Evolutionary conservation across 805 yeast species (phyloP).

Genomic region (Nakazawaea wyomingensis): DNA sequence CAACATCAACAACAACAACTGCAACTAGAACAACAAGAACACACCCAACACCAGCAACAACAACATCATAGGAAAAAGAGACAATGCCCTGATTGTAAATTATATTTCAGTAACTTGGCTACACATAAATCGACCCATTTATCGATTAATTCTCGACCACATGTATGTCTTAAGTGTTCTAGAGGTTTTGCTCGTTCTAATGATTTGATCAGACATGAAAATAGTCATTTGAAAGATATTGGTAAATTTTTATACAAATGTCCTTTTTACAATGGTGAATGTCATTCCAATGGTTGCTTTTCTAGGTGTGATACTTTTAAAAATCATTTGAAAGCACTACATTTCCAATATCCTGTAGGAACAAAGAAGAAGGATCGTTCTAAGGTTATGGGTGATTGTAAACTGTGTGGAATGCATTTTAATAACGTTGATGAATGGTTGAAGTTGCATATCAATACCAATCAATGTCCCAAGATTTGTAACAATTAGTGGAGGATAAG

Average conservation of each 20-base stretch:
- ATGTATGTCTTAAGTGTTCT: constrained; percentile 68
- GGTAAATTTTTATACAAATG: constrained; percentile 70
- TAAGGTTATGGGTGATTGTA: constrained; percentile 68
- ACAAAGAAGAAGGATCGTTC: constrained; percentile 73
- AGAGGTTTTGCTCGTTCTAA: constrained; percentile 88
- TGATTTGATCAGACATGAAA: constrained; percentile 79
- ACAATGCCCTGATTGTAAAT: constrained; percentile 33
- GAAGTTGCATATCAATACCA: constrained; percentile 58
- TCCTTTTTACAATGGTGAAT: constrained; percentile 52
- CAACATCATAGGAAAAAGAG: constrained; percentile 26
- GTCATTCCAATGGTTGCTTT: constrained; percentile 83
- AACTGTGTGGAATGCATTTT: constrained; percentile 66
- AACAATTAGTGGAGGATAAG: background rate
- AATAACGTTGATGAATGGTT: constrained; percentile 78
- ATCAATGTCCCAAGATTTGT: constrained; percentile 28
- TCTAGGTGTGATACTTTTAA: constrained; percentile 89
- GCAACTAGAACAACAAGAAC: constrained; percentile 5
- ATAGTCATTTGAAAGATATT: constrained; percentile 77
- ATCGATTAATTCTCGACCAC: constrained; percentile 69
- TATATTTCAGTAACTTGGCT: constrained; percentile 69
- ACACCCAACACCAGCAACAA: background rate
- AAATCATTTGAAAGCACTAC: constrained; percentile 85
- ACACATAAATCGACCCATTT: constrained; percentile 80
- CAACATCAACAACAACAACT: constrained; percentile 5
- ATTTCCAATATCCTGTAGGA: constrained; percentile 83